Evolutionary conservation across 2,329 filamentous ascomycete species (phyloP).

Genomic region (Botrytis pseudocinerea): DNA sequence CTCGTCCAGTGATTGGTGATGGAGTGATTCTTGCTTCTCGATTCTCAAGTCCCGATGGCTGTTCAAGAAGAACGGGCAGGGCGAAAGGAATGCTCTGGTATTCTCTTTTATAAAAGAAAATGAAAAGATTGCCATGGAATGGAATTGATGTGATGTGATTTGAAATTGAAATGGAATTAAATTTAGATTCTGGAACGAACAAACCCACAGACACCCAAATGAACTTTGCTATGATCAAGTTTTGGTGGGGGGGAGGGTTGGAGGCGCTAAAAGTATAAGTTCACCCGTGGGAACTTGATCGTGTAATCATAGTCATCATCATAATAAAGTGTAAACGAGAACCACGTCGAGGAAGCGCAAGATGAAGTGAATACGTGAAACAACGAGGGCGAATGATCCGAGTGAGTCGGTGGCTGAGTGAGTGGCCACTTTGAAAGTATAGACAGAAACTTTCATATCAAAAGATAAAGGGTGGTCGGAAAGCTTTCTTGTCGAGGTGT

Average conservation of each 20-base stretch:
- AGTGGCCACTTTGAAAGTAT: neutral
- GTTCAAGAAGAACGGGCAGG: neutral
- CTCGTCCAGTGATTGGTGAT: neutral
- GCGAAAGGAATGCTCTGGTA: neutral
- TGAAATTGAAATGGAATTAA: neutral
- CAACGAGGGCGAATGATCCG: neutral
- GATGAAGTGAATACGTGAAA: neutral
- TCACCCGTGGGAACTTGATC: neutral
- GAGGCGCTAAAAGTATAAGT: neutral
- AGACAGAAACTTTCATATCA: neutral
- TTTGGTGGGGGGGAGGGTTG: neutral
- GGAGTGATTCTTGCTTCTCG: neutral
- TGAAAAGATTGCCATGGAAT: neutral
- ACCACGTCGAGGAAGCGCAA: neutral
- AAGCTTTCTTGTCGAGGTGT: neutral
- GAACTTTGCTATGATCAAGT: neutral
- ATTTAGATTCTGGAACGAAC: slow-evolving; percentile 3
- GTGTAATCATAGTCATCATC: neutral
- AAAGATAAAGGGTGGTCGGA: neutral
- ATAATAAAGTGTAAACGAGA: neutral
- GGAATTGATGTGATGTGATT: neutral
- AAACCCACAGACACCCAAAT: neutral
- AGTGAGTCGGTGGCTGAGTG: neutral
- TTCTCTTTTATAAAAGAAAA: neutral
- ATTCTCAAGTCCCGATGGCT: neutral